These are phyloP conservation scores for Mycena albidolilacea DNA, from an alignment of 768 basidiomycete species.

Conservation along the genomic window DNA sequence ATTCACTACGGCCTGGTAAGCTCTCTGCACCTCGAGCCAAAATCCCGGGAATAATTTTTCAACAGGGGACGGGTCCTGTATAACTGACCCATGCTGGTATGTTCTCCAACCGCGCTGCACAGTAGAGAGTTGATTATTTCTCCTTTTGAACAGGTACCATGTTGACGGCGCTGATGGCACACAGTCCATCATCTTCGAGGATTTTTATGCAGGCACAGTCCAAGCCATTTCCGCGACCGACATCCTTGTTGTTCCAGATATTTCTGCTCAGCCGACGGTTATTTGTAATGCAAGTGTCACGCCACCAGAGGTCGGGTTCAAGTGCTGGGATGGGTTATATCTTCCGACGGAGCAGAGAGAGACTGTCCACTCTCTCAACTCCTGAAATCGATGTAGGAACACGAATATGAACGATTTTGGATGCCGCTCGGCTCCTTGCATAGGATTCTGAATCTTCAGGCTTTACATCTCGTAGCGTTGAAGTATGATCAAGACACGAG, in stretches of 20 bases:
- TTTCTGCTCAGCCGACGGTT: conserved; percentile 22
- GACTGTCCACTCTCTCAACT: too few relatives aligned
- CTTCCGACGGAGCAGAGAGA: conserved; percentile 9
- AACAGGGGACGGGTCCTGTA: conserved; percentile 36
- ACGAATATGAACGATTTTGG: too few relatives aligned
- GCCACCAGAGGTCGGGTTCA: conserved; percentile 31
- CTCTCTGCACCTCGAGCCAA: too few relatives aligned
- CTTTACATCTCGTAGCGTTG: too few relatives aligned
- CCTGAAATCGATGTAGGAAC: too few relatives aligned
- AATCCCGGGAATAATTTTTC: background rate
- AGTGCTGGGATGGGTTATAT: conserved; percentile 39
- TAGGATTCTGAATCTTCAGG: too few relatives aligned
- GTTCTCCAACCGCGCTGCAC: background rate
- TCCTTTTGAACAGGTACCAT: conserved; percentile 18
- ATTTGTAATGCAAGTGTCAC: conserved; percentile 33
- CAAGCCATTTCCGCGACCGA: conserved; percentile 22
- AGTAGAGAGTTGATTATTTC: too few relatives aligned
- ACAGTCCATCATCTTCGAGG: conserved; percentile 36
- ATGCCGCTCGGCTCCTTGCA: too few relatives aligned
- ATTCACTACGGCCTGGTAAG: conserved; percentile 29
- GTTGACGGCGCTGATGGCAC: conserved; percentile 33
- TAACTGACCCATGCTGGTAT: conserved; percentile 37
- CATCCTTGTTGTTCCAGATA: conserved; percentile 26
- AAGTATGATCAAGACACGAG: too few relatives aligned
- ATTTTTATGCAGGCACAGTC: conserved; percentile 30